Conservation (phyloP, 2,329 filamentous ascomycete species). For the Sarocladium oryzae region DNA sequence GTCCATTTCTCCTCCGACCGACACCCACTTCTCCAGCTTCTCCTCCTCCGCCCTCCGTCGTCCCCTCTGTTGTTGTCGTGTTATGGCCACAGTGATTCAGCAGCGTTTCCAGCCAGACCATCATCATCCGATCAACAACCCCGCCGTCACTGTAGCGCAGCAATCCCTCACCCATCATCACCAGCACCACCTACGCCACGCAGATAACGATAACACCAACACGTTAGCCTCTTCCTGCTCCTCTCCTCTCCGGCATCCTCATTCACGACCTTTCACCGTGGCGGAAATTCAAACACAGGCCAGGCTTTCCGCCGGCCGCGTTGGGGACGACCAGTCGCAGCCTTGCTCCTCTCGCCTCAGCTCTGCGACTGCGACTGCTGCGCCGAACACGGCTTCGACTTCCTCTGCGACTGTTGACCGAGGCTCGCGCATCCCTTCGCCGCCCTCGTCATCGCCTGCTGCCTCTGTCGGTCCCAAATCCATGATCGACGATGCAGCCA, state of each 20-base stretch:
- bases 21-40: neutral
- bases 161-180: neutral
- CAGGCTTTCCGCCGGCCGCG: conserved; percentile 5
- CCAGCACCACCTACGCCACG: neutral
- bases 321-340: conserved; percentile 2
- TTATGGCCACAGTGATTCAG: conserved; percentile 7
- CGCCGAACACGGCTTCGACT: neutral
- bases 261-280: neutral
- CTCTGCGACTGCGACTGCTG: neutral
- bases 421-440: conserved; percentile 7
- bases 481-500: conserved; percentile 7
- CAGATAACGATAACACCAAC: neutral
- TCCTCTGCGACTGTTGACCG: conserved; percentile 1
- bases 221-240: neutral
- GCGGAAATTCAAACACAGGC: conserved; percentile 4
- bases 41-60: conserved; percentile 45
- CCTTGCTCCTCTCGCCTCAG: neutral
- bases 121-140: conserved; percentile 16
- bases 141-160: conserved; percentile 16
- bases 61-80: no score
- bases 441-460: conserved; percentile 6
- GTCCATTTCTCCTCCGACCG: neutral
- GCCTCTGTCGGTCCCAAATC: conserved; percentile 6
- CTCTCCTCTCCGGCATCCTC: neutral
- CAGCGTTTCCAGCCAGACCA: conserved; percentile 19